Evolutionary conservation across 2,329 filamentous ascomycete species (phyloP), one percentile per base, ranked within the genome.

Genomic region (Zymoseptoria crescenta): DNA sequence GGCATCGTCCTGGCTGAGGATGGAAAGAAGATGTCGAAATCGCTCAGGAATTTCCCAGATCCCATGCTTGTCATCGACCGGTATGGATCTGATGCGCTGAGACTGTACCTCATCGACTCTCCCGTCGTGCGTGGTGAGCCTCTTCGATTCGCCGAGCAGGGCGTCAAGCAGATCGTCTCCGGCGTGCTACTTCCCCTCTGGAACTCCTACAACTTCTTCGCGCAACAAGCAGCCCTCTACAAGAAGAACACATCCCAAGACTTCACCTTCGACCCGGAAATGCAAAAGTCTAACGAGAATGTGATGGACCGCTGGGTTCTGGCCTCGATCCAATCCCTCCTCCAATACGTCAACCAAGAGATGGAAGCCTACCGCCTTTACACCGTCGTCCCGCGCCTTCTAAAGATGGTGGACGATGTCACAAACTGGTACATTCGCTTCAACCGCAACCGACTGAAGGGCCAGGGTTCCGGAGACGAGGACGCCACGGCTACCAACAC

Each of bases 341-440:
- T 97, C 59, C 86, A 91, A 69, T 96, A 94, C 71, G 90, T 96
- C 56, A 93, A 97, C 72, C 80, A 89, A 68, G 93, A 97, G 76
- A 97, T 97, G 93, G 81, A 81, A 56, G 86, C 85, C 80, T 80
- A 82, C 81, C 74, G 68, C 59, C 68, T 79, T 30, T 97, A 96
- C 75, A 97, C 92, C 1, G 93, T 97, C 51, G 91, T 96, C 51
- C 92, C 92, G 7, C 83, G 89, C 63, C 77, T 97, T 61, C 65
- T 74, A 41, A 72, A 72, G 61, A 71, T 96, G 69, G 95, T 96
- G 65, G 93, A 96, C 70, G 91, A 95, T 75, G 91, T 89, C 3
- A 96, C 92, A n/a, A 97, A 97, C 76, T 96, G 92, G 92, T 96
- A 96, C 76, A 96, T 96, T 73, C 84, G 91, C 62, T 95, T 96